A percentile compares a stretch with the other conserved stretches of the same genome.
These are phyloP conservation scores for Aspergillus ostianus DNA, from an alignment of 495 filamentous ascomycete species.

Conservation along the genomic window DNA sequence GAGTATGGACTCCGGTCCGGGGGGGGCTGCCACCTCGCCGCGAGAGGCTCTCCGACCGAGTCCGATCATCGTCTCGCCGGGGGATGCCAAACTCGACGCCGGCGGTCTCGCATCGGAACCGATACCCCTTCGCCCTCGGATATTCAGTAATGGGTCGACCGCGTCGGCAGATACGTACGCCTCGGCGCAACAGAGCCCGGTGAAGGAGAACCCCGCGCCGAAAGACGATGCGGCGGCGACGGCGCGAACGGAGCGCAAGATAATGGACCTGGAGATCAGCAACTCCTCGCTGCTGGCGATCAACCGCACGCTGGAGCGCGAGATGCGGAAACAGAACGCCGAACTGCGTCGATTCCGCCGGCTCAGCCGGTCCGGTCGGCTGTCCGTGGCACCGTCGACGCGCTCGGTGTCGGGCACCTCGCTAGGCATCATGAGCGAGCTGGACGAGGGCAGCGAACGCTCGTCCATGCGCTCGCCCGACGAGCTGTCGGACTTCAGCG, in stretches of 20 bases:
- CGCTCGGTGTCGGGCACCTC: constrained; percentile 43
- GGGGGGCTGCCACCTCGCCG: constrained; percentile 16
- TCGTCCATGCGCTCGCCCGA: constrained; percentile 36
- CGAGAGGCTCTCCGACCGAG: constrained; percentile 35
- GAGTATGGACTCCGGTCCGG: constrained; percentile 36
- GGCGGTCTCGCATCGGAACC: constrained; percentile 28
- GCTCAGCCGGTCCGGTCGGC: constrained; percentile 70
- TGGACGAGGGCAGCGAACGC: constrained; percentile 38
- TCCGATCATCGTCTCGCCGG: constrained; percentile 32
- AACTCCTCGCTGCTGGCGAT: constrained; percentile 97
- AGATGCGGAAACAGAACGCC: constrained; percentile 85
- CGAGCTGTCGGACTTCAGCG: constrained; percentile 46
- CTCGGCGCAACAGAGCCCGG: constrained; percentile 42
- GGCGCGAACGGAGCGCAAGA: constrained; percentile 88
- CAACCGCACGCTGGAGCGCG: constrained; percentile 86
- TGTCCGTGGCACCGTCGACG: constrained; percentile 54
- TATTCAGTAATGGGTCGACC: constrained; percentile 42
- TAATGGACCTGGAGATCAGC: constrained; percentile 95
- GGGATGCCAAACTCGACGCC: constrained; percentile 21
- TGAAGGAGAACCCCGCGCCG: constrained; percentile 42
- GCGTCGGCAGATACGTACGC: constrained; percentile 30
- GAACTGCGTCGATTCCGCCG: constrained; percentile 83
- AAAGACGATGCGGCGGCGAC: constrained; percentile 71
- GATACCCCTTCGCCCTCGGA: constrained; percentile 36
- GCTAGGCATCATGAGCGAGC: constrained; percentile 36